phyloP scores from a whole-genome alignment of 768 basidiomycete species.

The Macrolepiota albuminosa region DNA sequence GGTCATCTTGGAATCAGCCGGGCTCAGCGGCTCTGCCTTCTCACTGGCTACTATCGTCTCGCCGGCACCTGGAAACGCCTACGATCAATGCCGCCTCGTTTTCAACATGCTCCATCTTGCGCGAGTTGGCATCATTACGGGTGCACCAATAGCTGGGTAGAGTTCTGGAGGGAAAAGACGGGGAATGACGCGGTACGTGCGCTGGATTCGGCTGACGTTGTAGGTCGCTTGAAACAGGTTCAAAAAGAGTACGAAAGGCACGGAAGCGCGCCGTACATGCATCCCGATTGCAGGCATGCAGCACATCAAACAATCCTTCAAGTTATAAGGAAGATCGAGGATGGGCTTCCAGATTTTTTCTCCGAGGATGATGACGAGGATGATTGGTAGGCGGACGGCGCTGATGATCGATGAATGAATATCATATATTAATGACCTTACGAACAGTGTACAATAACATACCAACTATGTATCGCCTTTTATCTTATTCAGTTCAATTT shows the following conservation, averaged over 20 bases:
- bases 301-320: slow-evolving; percentile 56
- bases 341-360: slow-evolving; percentile 62
- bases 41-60: slow-evolving; percentile 68
- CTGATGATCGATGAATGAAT: neutral
- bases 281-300: slow-evolving; percentile 61
- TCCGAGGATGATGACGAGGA: slow-evolving; percentile 24
- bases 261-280: slow-evolving; percentile 76
- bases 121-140: slow-evolving; percentile 71
- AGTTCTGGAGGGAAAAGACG: slow-evolving; percentile 79
- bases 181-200: slow-evolving; percentile 54
- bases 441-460: neutral
- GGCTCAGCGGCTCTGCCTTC: slow-evolving; percentile 58
- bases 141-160: slow-evolving; percentile 69
- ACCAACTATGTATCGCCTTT: neutral
- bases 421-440: neutral
- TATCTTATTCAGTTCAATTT: slow-evolving; percentile 7
- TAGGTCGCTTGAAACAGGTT: slow-evolving; percentile 59
- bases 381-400: neutral
- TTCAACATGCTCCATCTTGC: slow-evolving; percentile 61
- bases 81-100: slow-evolving; percentile 50
- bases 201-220: slow-evolving; percentile 59
- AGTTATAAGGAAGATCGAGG: slow-evolving; percentile 50
- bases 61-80: slow-evolving; percentile 62
- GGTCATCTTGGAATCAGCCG: slow-evolving; percentile 50
- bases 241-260: slow-evolving; percentile 66